phyloP scores from a whole-genome alignment of 768 basidiomycete genomes.

The Lentinus tigrinus region DNA sequence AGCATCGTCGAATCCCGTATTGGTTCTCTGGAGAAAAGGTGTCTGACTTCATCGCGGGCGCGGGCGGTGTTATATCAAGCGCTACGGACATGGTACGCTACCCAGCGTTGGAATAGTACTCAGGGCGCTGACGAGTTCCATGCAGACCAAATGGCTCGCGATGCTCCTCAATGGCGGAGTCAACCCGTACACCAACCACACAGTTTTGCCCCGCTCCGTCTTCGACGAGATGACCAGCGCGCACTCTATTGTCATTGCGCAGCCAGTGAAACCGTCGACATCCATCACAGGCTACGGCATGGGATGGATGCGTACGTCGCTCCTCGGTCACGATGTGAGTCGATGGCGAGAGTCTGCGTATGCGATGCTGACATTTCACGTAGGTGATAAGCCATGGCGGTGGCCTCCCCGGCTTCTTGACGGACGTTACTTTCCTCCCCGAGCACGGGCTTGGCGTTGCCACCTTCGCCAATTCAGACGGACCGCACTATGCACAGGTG shows the following conservation, averaged over 20 bases:
- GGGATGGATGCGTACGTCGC: constrained; percentile 41
- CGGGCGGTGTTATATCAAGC: constrained; percentile 44
- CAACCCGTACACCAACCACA: constrained; percentile 29
- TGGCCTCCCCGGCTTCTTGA: constrained; percentile 10
- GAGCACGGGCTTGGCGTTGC: constrained; percentile 8
- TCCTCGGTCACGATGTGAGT: constrained; percentile 41
- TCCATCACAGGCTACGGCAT: constrained; percentile 40
- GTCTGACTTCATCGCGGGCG: constrained; percentile 32
- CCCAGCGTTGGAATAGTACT: background rate
- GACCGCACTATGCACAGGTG: background rate
- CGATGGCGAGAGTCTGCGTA: background rate
- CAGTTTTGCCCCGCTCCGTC: constrained; percentile 32
- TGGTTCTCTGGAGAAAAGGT: constrained; percentile 28
- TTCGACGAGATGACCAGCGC: constrained; percentile 33
- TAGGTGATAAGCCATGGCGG: constrained; percentile 7
- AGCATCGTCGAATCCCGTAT: constrained; percentile 34
- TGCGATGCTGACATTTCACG: background rate
- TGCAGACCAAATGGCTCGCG: constrained; percentile 40
- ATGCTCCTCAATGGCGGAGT: constrained; percentile 35
- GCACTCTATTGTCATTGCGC: constrained; percentile 25
- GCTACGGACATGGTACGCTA: constrained; percentile 40
- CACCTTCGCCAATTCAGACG: constrained; percentile 5
- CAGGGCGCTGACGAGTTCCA: background rate
- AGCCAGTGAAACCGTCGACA: constrained; percentile 4
- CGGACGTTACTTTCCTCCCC: constrained; percentile 11